Base-by-base conservation (phyloP, 2,329 filamentous ascomycete species). In the Cercospora nicotianae region DNA sequence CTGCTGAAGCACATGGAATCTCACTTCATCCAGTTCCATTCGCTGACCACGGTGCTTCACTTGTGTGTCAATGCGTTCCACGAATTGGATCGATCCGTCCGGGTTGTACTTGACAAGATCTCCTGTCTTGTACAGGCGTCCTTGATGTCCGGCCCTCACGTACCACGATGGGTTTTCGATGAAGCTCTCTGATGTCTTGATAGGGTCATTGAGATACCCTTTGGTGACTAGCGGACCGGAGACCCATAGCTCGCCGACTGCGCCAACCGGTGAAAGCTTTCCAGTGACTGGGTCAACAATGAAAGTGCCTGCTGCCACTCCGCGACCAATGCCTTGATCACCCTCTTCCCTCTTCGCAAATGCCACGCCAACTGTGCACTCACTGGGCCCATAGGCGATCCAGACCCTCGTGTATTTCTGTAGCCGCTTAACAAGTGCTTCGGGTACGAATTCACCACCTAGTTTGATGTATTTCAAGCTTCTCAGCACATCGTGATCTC, bases 241-340 rank as follows among this genome's bases (percentile, higher is more conserved):
- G 3, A 84, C 65, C 0, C 83, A 69, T 58, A 84, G 72, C 70
- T 84, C 83, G 13, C 83, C 83, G 16, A 83, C 74, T n/a, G 78
- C 78, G 13, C 83, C 83, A 5, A 84, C 74, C 0, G 83, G 80
- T 1, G 80, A 58, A 6, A 78, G 69, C 4, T 39, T 62, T 48
- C 76, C 61, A 26, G 58, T 20, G 20, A 26, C 23, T 3, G 33
- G 58, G 13, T 60, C 58, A 13, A 60, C 58, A n/a, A 60, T n/a
- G 33, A 60, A 60, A 9, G 58, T 60, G 12, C 58, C 58, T 26
- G 58, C 58, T n/a, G 58, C 58, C 12, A 60, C 13, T 5, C 58
- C 58, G n/a, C 58, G 58, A 16, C 58, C 58, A 10, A 60, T 60
- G 10, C 58, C 58, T 26, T 18, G 33, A 42, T 60, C 58, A 1